These are phyloP conservation scores for Favolaschia claudopus DNA, from an alignment of 768 basidiomycete genomes.

Conservation along the genomic window DNA sequence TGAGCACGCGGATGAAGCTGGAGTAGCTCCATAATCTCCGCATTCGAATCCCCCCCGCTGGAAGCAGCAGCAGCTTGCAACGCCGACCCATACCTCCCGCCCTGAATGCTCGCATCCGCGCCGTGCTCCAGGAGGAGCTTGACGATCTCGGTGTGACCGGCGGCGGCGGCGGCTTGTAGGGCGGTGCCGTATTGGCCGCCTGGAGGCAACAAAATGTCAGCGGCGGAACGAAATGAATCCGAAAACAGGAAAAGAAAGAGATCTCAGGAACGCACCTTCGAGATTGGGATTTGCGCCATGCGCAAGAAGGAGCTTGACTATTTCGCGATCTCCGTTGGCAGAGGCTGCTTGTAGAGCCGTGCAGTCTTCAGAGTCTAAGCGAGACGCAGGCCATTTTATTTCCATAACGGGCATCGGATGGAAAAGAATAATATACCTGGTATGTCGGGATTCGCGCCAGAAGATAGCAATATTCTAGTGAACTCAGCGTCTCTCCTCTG, in stretches of 20 bases:
- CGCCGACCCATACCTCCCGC: too few species aligned
- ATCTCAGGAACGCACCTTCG: background rate
- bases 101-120: background rate
- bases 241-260: too few species aligned
- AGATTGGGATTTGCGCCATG: background rate
- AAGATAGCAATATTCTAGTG: background rate
- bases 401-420: background rate
- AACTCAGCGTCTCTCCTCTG: background rate
- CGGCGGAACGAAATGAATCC: too few species aligned
- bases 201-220: background rate
- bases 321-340: background rate
- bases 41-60: too few species aligned
- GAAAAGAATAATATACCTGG: background rate
- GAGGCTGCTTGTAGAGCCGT: background rate
- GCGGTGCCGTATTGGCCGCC: background rate
- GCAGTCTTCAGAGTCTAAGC: background rate
- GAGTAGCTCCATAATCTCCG: too few species aligned
- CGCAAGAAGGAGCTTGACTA: background rate
- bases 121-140: background rate
- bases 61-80: too few species aligned
- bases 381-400: background rate
- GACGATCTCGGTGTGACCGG: background rate
- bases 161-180: background rate
- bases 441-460: slow-evolving; percentile 1
- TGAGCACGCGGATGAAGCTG: too few species aligned